Percentiles rank a stretch among this genome's conserved stretches.
Conservation (phyloP, 2,329 filamentous ascomycete genomes). For the Fusarium sororula region DNA sequence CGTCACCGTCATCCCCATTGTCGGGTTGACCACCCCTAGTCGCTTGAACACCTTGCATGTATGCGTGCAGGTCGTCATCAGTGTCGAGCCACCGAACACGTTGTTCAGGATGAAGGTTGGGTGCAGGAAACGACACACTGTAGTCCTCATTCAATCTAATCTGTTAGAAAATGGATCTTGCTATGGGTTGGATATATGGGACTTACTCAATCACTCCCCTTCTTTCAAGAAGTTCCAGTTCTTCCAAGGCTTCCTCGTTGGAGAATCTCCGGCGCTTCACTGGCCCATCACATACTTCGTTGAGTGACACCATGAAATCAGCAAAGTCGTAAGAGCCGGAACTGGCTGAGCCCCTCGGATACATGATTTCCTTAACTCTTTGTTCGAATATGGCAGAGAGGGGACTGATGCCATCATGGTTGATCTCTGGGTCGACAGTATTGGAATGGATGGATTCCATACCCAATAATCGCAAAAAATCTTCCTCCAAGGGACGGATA, state of each 20-base stretch:
- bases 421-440: not conserved
- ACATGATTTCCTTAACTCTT: constrained; percentile 38
- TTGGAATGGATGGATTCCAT: constrained; percentile 16
- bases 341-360: constrained; percentile 19
- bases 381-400: constrained; percentile 30
- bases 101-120: constrained; percentile 35
- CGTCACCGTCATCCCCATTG: not conserved
- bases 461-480: constrained; percentile 37
- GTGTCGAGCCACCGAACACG: constrained; percentile 25
- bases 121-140: not conserved
- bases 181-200: not conserved
- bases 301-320: constrained; percentile 39
- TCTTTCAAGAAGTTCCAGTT: constrained; percentile 1
- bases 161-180: constrained; percentile 2
- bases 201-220: constrained; percentile 26
- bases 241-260: constrained; percentile 20
- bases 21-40: not conserved
- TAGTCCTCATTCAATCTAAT: not conserved
- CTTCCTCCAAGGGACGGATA: constrained; percentile 37
- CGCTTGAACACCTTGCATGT: not conserved
- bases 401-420: not conserved
- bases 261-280: constrained; percentile 40
- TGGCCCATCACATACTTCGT: constrained; percentile 27
- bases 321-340: constrained; percentile 22
- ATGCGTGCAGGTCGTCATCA: not conserved